These are phyloP conservation scores for Saccharomycopsis malanga DNA, from an alignment of 805 yeast species.

Conservation along the genomic window DNA sequence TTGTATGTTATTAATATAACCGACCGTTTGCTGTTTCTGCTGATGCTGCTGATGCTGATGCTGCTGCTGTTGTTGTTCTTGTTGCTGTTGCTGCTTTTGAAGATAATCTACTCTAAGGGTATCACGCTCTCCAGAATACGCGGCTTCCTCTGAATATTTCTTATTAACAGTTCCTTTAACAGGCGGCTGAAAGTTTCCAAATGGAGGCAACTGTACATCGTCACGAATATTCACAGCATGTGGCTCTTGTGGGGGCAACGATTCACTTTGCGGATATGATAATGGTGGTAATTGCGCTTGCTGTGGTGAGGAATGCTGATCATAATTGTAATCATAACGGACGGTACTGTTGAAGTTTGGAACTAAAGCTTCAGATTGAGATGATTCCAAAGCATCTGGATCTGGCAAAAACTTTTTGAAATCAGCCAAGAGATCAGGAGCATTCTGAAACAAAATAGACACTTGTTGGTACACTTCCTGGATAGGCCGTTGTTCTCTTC, in stretches of 20 bases:
- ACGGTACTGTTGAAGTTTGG: slow-evolving; percentile 25
- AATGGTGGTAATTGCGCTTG: slow-evolving; percentile 16
- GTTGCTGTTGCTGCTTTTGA: slow-evolving; percentile 55
- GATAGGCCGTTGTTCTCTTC: slow-evolving; percentile 91
- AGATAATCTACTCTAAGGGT: neutral
- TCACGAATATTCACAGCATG: too few relatives aligned
- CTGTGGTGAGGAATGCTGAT: slow-evolving; percentile 27
- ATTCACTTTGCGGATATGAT: neutral
- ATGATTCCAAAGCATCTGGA: slow-evolving; percentile 39
- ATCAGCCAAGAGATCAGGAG: slow-evolving; percentile 91
- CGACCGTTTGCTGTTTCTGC: neutral
- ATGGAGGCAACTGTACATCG: slow-evolving; percentile 4
- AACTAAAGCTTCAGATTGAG: slow-evolving; percentile 48
- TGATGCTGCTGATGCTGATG: slow-evolving; percentile 63
- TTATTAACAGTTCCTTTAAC: neutral
- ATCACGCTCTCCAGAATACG: slow-evolving; percentile 7
- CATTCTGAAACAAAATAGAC: slow-evolving; percentile 77
- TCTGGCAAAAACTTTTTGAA: slow-evolving; percentile 95
- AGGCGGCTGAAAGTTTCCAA: slow-evolving; percentile 5
- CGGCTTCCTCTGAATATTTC: neutral
- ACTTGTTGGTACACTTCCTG: slow-evolving; percentile 94
- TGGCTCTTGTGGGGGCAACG: neutral
- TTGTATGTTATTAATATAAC: neutral
- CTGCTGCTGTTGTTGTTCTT: slow-evolving; percentile 88
- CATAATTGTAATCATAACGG: slow-evolving; percentile 27